phyloP scores from a whole-genome alignment of 2,329 filamentous ascomycete species.

The Claviceps humidiphila region DNA sequence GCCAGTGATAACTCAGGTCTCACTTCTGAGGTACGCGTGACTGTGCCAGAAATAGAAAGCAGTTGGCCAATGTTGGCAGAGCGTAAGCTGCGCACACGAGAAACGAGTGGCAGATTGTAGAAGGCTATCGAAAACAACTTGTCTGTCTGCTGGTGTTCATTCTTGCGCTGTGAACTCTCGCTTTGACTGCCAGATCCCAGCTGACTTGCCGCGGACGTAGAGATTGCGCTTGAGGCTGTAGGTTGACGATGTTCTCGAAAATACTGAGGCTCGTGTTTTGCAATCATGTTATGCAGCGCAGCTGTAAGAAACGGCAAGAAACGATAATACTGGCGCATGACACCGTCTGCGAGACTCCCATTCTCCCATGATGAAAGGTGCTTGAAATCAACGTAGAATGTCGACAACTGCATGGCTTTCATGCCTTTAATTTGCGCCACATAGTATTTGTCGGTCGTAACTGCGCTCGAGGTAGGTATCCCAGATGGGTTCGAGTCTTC shows the following conservation, averaged over 20 bases:
- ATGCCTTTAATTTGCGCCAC: constrained; percentile 72
- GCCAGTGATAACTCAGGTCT: constrained; percentile 83
- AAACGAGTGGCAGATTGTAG: constrained; percentile 83
- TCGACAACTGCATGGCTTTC: constrained; percentile 62
- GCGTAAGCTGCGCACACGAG: constrained; percentile 70
- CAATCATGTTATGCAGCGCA: constrained; percentile 82
- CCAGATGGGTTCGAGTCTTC: constrained; percentile 55
- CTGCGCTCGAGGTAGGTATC: constrained; percentile 52
- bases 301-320: constrained; percentile 85
- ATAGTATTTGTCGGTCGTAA: constrained; percentile 71
- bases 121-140: constrained; percentile 90
- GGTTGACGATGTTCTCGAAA: constrained; percentile 86
- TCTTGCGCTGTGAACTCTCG: constrained; percentile 60
- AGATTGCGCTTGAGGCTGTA: constrained; percentile 57
- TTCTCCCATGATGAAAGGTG: constrained; percentile 69
- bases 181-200: constrained; percentile 48
- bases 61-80: constrained; percentile 86
- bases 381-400: constrained; percentile 75
- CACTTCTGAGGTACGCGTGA: constrained; percentile 93
- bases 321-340: constrained; percentile 85
- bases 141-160: constrained; percentile 91
- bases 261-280: constrained; percentile 87
- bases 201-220: constrained; percentile 53
- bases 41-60: constrained; percentile 90
- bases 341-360: constrained; percentile 69